Percentiles rank a stretch among this genome's conserved stretches.
These are phyloP conservation scores for Rutstroemia sp. DNA, from an alignment of 2,329 filamentous ascomycete species.

Conservation along the genomic window DNA sequence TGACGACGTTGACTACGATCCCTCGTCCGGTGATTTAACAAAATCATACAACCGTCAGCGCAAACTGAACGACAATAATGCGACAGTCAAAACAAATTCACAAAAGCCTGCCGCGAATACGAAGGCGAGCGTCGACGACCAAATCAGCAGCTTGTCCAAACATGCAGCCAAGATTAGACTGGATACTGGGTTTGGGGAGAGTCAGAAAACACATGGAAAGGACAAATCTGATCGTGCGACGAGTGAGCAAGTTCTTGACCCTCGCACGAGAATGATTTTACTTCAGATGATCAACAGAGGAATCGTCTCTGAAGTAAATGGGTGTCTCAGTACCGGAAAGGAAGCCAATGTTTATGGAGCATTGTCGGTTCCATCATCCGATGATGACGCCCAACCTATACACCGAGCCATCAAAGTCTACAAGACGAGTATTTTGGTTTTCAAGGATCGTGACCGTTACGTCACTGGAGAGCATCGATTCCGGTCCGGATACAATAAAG, in stretches of 20 bases:
- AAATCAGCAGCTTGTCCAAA: slow-evolving; percentile 74
- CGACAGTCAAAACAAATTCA: slow-evolving; percentile 57
- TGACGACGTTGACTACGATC: slow-evolving; percentile 47
- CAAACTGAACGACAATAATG: slow-evolving; percentile 48
- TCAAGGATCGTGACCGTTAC: slow-evolving; percentile 96
- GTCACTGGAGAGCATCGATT: slow-evolving; percentile 93
- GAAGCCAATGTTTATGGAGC: slow-evolving; percentile 98
- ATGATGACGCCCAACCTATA: slow-evolving; percentile 44
- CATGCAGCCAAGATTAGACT: slow-evolving; percentile 83
- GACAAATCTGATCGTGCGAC: slow-evolving; percentile 93
- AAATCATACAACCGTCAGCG: slow-evolving; percentile 81
- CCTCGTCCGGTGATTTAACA: slow-evolving; percentile 61
- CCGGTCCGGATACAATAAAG: slow-evolving; percentile 84
- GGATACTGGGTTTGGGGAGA: slow-evolving; percentile 48
- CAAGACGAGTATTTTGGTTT: slow-evolving; percentile 95
- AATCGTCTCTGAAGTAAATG: slow-evolving; percentile 84
- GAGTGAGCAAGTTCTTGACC: slow-evolving; percentile 89
- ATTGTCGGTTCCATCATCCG: slow-evolving; percentile 50
- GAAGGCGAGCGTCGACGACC: slow-evolving; percentile 72
- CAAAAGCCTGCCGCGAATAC: slow-evolving; percentile 78
- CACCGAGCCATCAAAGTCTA: slow-evolving; percentile 97
- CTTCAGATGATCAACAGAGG: slow-evolving; percentile 93
- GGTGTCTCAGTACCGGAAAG: slow-evolving; percentile 92
- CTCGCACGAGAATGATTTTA: slow-evolving; percentile 88
- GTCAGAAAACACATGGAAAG: slow-evolving; percentile 53